Percentiles rank a stretch among this genome's conserved stretches.
phyloP scores from a whole-genome alignment of 2,329 filamentous ascomycete genomes.

The Talaromyces funiculosus region DNA sequence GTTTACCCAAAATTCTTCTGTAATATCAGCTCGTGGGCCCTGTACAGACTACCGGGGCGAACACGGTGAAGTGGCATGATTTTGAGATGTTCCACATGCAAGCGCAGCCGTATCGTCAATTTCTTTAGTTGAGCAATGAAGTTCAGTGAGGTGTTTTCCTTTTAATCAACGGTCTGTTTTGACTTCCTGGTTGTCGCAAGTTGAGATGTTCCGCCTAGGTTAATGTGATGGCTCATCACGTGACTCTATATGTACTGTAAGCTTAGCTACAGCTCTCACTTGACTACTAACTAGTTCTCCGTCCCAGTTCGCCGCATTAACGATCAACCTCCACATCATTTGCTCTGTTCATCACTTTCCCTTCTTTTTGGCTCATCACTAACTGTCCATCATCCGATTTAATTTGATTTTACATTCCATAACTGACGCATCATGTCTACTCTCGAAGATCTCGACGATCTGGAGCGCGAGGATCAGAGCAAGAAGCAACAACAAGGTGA shows the following conservation, averaged over 20 bases:
- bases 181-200: neutral
- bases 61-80: conserved; percentile 2
- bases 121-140: neutral
- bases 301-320: conserved; percentile 7
- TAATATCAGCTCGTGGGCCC: neutral
- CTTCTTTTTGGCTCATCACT: neutral
- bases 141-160: no score
- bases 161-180: neutral
- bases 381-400: no score
- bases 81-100: neutral
- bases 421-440: conserved; percentile 62
- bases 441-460: conserved; percentile 84
- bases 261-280: conserved; percentile 1
- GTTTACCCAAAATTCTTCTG: neutral
- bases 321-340: neutral
- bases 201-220: neutral
- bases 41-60: neutral
- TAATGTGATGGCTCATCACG: neutral
- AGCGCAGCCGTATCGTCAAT: neutral
- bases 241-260: neutral
- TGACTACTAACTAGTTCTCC: neutral
- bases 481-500: conserved; percentile 54
- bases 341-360: neutral
- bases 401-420: no score
- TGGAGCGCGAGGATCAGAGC: conserved; percentile 72